Base-by-base conservation (phyloP, 1,284 basidiomycete species). In the Cystobasidium sp. region DNA sequence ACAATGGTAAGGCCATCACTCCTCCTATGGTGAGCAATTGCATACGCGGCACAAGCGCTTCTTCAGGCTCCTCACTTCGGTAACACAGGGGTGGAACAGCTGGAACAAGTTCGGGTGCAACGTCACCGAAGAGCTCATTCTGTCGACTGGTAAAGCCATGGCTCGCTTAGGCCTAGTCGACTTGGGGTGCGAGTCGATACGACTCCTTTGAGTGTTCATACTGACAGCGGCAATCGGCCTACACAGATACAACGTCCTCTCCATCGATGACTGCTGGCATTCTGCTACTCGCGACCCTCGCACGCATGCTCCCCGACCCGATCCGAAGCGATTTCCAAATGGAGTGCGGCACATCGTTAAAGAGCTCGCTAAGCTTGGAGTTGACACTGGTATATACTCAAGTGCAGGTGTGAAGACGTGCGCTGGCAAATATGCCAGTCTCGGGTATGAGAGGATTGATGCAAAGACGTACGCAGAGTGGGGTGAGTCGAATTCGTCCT, bases 301-400 rank as follows among this genome's bases (percentile, higher is more conserved):
- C 47, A 80, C 80, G n/a, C 75, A 78, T 43, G 75, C 75, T 41
- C 81, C 83, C 2, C 67, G 80, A 12, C 78, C 80, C 10, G 83
- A 86, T 76, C 80, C 84, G 1, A 76, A 75, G 9, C 83, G 82
- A 58, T 87, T 86, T 73, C 86, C 86, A 0, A 82, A 82, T 22
- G 86, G 86, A 0, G 83, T 87, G 69, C 83, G 84, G 68, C 78
- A 77, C 18, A 77, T 87, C 8, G 79, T 84, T 8, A 78, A 80
- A 67, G 78, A 85, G 52, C 81, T 86, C 5, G 84, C 85, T 75
- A 78, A 76, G 8, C 71, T 86, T 70, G 85, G 85, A 0, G 78
- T 87, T 20, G 84, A 85, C 78, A 84, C 84, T 61, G 86, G 86
- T 0, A 85, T 87, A 22, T 87, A 87, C 77, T 85, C 84, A 59